Base-by-base conservation (phyloP, 2,329 filamentous ascomycete species). In the Ciborinia camelliae region DNA sequence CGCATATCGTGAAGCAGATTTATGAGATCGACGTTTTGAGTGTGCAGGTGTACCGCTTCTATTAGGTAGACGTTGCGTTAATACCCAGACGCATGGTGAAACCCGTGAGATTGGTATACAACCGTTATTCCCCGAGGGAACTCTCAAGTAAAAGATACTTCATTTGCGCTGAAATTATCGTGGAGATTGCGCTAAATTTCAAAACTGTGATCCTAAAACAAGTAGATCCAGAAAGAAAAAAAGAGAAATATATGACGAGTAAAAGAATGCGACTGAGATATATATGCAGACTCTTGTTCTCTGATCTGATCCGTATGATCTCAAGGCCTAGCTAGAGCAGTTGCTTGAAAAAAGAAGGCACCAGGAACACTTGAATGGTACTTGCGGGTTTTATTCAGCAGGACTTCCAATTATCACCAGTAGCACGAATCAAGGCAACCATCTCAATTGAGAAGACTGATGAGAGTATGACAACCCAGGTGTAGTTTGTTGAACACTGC, bases 91-190 rank as follows among this genome's bases (percentile, higher is more conserved):
- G 53, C 28, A 20, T n/a, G 28, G 14, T 26, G 28, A 18, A 2
- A 47, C n/a, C n/a, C 18, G 41, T 58, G 54, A 28, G 23, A 58
- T 28, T n/a, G n/a, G n/a, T 58, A 35, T 35, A 28, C 54, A 45
- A 23, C 20, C 14, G 3, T 47, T 14, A 18, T 45, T 45, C 23
- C 12, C 8, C 7, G n/a, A 32, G 7, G 20, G 20, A 30, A 18
- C 7, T 41, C 4, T 10, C 18, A 7, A 6, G 18, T 28, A 20
- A 14, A 55, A 41, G 1, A 28, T 20, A 20, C 52, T 54, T 54
- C 35, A 39, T 28, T 7, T 26, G 15, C 45, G 1, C 10, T 41
- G n/a, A 20, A 39, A 23, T 10, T 39, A 12, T 28, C 23, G 7
- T 41, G 14, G 32, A 54, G n/a, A 35, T 35, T 37, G 32, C 32